Evolutionary conservation across 257 asterid species (phyloP), one percentile per base, ranked within the genome.

Genomic region (Nicotiana undulata): DNA sequence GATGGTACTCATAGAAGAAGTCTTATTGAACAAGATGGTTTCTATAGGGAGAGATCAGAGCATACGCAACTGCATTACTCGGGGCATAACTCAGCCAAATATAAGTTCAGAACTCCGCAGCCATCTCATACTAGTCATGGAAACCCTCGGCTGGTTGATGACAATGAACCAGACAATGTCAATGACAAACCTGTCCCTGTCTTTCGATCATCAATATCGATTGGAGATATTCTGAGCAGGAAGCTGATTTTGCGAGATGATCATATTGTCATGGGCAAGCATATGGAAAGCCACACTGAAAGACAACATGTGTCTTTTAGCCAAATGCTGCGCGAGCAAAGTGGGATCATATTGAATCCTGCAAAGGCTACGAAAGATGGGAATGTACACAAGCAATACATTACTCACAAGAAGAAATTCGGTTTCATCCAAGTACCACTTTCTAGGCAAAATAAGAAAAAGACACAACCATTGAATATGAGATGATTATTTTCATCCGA

Each of bases 401-500:
- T 88, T 83, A 46, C 90, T 16, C 92, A 91, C 82, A 92, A 88
- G 93, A 95, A 93, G 93, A 95, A 89, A 83, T 95, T 95, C 70
- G 99, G 99, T 58, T 95, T 95, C 81, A 95, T 95, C 75, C 97
- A 90, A 82, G 91, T 94, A 72, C 92, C 96, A 1, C 75, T 94
- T 75, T 84, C 97, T 24, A 91, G 81, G 85, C 88, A 88, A 40
- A 87, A 82, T 87, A 94, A 92, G 95, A 94, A 90, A 51, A 94
- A 90, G 68, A 34, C 88, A 40, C 93, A 87, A 79, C 82, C 85
- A 64, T 18, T 74, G 76, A 84, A 86, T 60, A 13, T 77, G 77
- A 85, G 81, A 56, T 89, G 85, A 86, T 53, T 28, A 24, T 40
- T 28, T 58, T 10, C 12, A 28, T 18, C 15, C 31, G 18, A 20